A percentile compares a stretch with the other conserved stretches of the same genome.
Conservation (phyloP, 257 asterid species). For the Apocynum venetum region DNA sequence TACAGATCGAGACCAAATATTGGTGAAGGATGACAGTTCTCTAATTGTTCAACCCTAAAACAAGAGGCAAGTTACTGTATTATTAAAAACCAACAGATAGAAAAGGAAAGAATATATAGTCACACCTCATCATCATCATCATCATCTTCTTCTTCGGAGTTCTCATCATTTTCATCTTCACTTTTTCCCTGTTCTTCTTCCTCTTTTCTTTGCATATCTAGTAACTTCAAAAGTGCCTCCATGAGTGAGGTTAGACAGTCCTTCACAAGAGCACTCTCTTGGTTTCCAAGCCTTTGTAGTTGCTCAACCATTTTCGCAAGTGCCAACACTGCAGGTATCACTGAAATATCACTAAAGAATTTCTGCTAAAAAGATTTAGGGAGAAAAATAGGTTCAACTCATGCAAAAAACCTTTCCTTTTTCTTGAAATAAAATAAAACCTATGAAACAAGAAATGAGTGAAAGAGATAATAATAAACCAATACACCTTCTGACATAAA, state of each 20-base stretch:
- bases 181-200: constrained; percentile 28
- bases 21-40: not conserved
- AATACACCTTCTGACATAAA: not conserved
- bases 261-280: constrained; percentile 13
- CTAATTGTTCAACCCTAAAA: not conserved
- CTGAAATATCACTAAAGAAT: not conserved
- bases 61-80: not conserved
- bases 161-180: constrained; percentile 33
- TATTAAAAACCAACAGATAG: not conserved
- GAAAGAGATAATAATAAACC: not conserved
- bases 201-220: constrained; percentile 31
- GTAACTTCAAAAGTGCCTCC: constrained; percentile 28
- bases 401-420: not conserved
- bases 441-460: not conserved
- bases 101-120: not conserved
- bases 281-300: constrained; percentile 21
- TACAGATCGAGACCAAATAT: not conserved
- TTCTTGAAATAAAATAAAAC: not conserved
- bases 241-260: constrained; percentile 28
- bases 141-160: constrained; percentile 18
- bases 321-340: constrained; percentile 29
- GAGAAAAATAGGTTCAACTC: not conserved
- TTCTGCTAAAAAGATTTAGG: not conserved
- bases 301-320: constrained; percentile 30
- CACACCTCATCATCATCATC: constrained; percentile 27